Base-by-base conservation (phyloP, 306 rosid species). In the Abrus pulchellus region DNA sequence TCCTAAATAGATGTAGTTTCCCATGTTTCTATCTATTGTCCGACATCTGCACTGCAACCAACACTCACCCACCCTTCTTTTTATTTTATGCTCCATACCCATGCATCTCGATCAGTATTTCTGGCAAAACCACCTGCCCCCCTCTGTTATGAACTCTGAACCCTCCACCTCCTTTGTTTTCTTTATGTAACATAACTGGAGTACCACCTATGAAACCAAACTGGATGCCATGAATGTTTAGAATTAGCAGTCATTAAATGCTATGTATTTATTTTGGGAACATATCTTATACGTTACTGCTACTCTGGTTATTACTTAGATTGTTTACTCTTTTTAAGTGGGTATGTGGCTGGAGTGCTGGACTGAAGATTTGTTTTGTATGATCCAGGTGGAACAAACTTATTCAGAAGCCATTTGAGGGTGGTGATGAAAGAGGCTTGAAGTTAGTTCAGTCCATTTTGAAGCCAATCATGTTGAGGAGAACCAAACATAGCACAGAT, bases 361-460 rank as follows among this genome's bases (percentile, higher is more conserved):
- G 68, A 56, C 56, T 55, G 57, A 82, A 84, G 34, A 47, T 65
- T 45, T 78, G 3, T 82, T 79, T 70, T 56, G n/a, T 81, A 12
- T 87, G 74, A 67, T 88, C 54, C 78, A 94, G 98, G 98, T 94
- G 98, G 98, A 92, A 94, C 87, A 94, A 90, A 84, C 97, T 94
- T 59, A 83, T 94, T 75, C 98, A 94, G 84, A 94, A 94, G 80
- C 98, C 98, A 80, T 91, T 91, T 76, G 98, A 94, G 83, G 94
- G 94, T 75, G 98, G 98, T 75, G 97, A 94, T 87, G 97, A 89
- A 80, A 92, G 94, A 83, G 97, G 95, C 72, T 81, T 92, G 74
- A 94, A 91, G 72, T 85, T 94, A 85, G 97, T 92, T 81, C 97
- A 94, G 81, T 91, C 98, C 78, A 88, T 94, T 84, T 88, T 94